Base-by-base conservation (phyloP, 805 yeast genomes). In the Lipomyces mesembrius region DNA sequence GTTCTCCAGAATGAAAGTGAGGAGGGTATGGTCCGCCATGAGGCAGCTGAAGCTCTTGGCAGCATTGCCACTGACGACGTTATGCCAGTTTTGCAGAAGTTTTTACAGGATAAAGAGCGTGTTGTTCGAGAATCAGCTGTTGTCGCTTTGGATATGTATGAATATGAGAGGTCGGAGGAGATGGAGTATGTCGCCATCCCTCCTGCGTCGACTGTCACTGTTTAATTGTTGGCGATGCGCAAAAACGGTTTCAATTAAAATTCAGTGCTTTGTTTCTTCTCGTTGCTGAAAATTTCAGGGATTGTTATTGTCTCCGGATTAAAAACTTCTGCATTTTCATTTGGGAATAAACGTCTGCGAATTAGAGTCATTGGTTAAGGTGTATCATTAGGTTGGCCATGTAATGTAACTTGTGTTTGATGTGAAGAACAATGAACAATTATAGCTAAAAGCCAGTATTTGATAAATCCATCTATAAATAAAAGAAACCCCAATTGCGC, bases 1-100 rank as follows among this genome's bases (percentile, higher is more conserved):
- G 92, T 95, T 2, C 84, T 96, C 74, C 87, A 87, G 73, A 86
- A 91, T 78, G 85, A 83, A 67, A 76, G 79, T 17, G 97, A 95
- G 81, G 98, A 96, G 62, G 97, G 96, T 71, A 95, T 95, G 99
- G 99, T 96, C 43, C 89, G 99, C 81, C 99, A 95, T 77, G 99
- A 95, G 81, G 99, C 98, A 66, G 99, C 98, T 32, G 99, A 95
- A 81, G 99, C 99, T 32, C 84, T 96, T 74, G 99, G 99, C 34
- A 86, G 97, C 35, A 95, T 95, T 77, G 98, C 97, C 34, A 91
- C 98, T 9, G 97, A 91, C 75, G 98, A 94, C 66, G 97, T 94
- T 51, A 83, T 94, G 71, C 97, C 98, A 17, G 89, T 95, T 46
- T 85, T 96, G 75, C 85, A 90, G 77, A 81, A 87, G 57, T 90